Conservation (phyloP, 2,329 filamentous ascomycete species). For the Blastomyces percursus region DNA sequence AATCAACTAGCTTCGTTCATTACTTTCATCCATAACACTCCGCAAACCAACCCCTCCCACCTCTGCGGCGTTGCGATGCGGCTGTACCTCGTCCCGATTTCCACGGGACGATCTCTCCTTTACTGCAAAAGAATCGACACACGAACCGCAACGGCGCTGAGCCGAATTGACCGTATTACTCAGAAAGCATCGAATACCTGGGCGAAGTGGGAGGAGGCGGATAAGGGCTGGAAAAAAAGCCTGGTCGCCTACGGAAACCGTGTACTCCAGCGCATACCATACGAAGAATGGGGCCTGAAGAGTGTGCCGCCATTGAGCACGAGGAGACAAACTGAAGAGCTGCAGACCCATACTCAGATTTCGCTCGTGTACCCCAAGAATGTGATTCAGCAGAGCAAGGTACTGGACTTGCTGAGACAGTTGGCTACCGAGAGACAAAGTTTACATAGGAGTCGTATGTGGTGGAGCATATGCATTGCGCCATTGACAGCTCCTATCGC, state of each 20-base stretch:
- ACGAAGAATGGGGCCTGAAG: conserved; percentile 96
- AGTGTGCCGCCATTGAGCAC: conserved; percentile 74
- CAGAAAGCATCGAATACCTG: conserved; percentile 64
- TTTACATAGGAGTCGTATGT: conserved; percentile 63
- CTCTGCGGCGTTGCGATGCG: conserved; percentile 50
- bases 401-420: conserved; percentile 53
- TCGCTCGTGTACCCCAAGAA: conserved; percentile 57
- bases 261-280: conserved; percentile 76
- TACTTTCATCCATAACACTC: not conserved
- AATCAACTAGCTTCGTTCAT: not conserved
- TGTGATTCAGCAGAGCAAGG: conserved; percentile 53
- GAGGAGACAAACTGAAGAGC: conserved; percentile 52
- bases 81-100: conserved; percentile 86
- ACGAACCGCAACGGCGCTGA: conserved; percentile 43
- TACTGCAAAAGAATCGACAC: conserved; percentile 71
- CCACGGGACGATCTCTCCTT: conserved; percentile 78
- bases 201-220: conserved; percentile 76
- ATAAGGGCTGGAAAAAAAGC: conserved; percentile 76
- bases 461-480: conserved; percentile 72
- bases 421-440: conserved; percentile 71
- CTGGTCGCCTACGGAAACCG: conserved; percentile 79
- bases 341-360: conserved; percentile 55
- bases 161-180: conserved; percentile 58
- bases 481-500: conserved; percentile 75
- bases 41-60: not conserved